phyloP scores from a whole-genome alignment of 106 monocot genomes.

The Dendrobium officinale region DNA sequence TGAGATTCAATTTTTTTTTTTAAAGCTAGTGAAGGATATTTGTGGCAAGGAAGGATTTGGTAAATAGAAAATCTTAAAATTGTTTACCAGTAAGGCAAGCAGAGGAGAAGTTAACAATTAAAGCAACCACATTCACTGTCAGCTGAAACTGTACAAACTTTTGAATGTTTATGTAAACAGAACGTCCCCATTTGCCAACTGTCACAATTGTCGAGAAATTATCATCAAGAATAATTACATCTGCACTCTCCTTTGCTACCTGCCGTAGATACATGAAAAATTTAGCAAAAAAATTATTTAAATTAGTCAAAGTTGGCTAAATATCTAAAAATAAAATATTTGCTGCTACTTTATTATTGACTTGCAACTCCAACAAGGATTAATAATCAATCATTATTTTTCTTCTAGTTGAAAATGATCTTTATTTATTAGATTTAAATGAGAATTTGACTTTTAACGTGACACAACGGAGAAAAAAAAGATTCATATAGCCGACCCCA shows the following conservation, averaged over 20 bases:
- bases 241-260: constrained; percentile 98
- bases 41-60: not conserved
- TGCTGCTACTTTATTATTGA: not conserved
- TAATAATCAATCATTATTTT: not conserved
- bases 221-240: constrained; percentile 95
- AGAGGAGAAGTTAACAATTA: constrained; percentile 86
- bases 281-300: not conserved
- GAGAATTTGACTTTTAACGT: too few relatives aligned
- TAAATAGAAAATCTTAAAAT: not conserved
- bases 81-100: constrained; percentile 80
- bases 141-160: constrained; percentile 98
- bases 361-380: not conserved
- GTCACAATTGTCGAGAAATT: constrained; percentile 97
- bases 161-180: constrained; percentile 95
- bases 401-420: not conserved
- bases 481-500: too few relatives aligned
- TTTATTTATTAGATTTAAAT: too few relatives aligned
- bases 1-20: not conserved
- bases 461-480: too few relatives aligned
- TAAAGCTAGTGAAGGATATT: not conserved
- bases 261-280: constrained; percentile 16
- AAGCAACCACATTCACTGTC: constrained; percentile 90
- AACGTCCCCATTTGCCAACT: constrained; percentile 94
- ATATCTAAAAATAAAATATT: not conserved
- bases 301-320: not conserved